Base-by-base conservation (phyloP, 306 rosid species). In the Trifolium fragiferum region DNA sequence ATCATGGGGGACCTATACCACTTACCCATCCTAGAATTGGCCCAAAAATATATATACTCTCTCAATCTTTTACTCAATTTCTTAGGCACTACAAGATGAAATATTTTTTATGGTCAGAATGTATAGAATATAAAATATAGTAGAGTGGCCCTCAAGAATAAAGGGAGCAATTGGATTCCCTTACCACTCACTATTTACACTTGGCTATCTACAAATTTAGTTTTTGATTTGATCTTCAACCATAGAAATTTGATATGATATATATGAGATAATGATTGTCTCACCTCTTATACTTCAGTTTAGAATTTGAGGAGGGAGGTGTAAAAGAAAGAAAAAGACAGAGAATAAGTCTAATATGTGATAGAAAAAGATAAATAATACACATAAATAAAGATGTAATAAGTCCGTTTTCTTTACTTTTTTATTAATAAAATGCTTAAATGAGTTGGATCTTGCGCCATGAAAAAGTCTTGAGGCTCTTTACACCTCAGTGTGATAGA, bases 191-290 rank as follows among this genome's bases (percentile, higher is more conserved):
- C 60, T 10, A 54, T 19, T 53, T 54, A 54, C 15, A 54, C 60
- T 54, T 54, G 60, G 60, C 60, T 54, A 54, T 54, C 60, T 54
- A 20, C 30, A 54, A 3, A 10, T 20, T 54, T 9, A 19, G 60
- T 54, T 54, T 54, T 54, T 19, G 60, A 54, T 54, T 54, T 54
- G 7, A 1, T 54, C 30, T 53, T 54, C 60, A 19, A 54, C 60
- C 60, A 54, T 54, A 19, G 30, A 54, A 54, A 54, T 54, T 54
- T 10, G 14, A 54, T 19, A 54, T 6, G 13, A 10, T 0, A 53
- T 23, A 10, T 0, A 19, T 27, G 14, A 19, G 30, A 54, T 54
- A 19, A 19, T 54, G 60, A 54, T 19, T 1, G 30, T 54, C 14
- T 20, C 60, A 54, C 10, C 30, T 19, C 30, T 19, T 19, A 54